Evolutionary conservation across 768 basidiomycete species (phyloP).

Genomic region (Boletellus ananas): DNA sequence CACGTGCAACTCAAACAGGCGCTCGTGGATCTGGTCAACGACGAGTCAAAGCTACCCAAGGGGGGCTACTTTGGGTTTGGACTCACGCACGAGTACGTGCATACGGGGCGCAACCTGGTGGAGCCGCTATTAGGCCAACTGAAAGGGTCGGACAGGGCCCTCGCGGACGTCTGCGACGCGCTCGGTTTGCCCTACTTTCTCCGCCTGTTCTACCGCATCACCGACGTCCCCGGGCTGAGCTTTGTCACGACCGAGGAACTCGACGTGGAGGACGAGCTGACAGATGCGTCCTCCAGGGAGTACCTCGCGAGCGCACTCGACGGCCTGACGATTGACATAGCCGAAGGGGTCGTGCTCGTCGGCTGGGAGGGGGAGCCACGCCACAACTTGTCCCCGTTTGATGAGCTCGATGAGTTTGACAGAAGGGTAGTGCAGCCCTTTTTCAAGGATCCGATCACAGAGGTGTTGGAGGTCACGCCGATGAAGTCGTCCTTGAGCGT

Average conservation of each 20-base stretch:
- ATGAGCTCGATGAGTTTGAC: neutral
- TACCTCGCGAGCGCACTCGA: neutral
- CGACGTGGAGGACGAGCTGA: neutral
- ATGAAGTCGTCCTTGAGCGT: constrained; percentile 7
- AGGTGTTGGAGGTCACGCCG: constrained; percentile 9
- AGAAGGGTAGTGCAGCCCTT: neutral
- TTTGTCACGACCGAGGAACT: constrained; percentile 1
- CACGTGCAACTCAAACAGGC: neutral
- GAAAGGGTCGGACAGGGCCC: constrained; percentile 10
- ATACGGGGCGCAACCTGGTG: neutral
- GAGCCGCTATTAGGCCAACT: constrained; percentile 1
- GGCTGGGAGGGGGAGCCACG: neutral
- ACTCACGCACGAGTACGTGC: constrained; percentile 12
- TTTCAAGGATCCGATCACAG: constrained; percentile 1
- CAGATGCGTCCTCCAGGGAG: accelerated
- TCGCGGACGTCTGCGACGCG: constrained; percentile 2
- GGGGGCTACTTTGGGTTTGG: constrained; percentile 12
- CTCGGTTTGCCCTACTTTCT: constrained; percentile 6
- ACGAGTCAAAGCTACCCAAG: neutral
- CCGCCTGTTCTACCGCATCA: neutral
- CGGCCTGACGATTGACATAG: neutral
- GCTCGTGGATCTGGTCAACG: neutral
- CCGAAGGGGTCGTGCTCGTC: constrained; percentile 1
- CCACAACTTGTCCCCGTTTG: too few species aligned
- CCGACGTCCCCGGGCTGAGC: neutral